Conservation (phyloP, 768 basidiomycete genomes). For the Russula brevipes region DNA sequence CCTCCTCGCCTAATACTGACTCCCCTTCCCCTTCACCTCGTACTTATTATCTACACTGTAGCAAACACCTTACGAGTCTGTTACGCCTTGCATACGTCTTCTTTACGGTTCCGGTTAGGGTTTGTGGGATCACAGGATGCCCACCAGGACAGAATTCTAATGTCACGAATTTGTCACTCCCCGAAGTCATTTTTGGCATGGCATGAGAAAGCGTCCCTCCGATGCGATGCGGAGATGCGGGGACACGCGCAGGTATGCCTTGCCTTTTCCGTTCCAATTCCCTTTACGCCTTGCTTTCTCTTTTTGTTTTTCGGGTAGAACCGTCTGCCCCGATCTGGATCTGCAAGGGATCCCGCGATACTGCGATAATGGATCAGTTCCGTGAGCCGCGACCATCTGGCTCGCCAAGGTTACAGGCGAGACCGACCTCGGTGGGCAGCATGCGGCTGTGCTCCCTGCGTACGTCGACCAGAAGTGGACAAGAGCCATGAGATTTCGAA, state of each 20-base stretch:
- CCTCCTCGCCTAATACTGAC: slow-evolving; percentile 16
- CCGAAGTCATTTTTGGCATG: background rate
- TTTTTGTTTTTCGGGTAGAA: background rate
- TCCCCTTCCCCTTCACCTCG: slow-evolving; percentile 12
- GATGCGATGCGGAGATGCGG: background rate
- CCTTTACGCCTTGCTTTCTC: too few relatives aligned
- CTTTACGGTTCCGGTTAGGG: slow-evolving; percentile 15
- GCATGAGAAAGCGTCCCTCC: background rate
- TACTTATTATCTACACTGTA: slow-evolving; percentile 21
- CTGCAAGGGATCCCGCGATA: background rate
- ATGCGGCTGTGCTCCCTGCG: slow-evolving; percentile 20
- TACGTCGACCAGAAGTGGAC: slow-evolving; percentile 5
- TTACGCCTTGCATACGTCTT: slow-evolving; percentile 24
- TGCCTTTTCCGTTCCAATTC: too few relatives aligned
- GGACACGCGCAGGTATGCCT: too few relatives aligned
- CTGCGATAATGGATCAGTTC: background rate
- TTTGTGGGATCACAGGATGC: slow-evolving; percentile 21
- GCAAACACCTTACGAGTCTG: slow-evolving; percentile 22
- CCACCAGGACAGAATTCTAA: slow-evolving; percentile 17
- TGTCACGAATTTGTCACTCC: slow-evolving; percentile 14
- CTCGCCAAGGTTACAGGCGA: background rate
- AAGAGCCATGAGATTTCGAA: background rate
- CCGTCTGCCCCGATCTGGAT: background rate
- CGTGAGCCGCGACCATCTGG: slow-evolving; percentile 4
- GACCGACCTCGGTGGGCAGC: background rate